phyloP scores from a whole-genome alignment of 108 stramenopile species.

The Nitzschia palea region DNA sequence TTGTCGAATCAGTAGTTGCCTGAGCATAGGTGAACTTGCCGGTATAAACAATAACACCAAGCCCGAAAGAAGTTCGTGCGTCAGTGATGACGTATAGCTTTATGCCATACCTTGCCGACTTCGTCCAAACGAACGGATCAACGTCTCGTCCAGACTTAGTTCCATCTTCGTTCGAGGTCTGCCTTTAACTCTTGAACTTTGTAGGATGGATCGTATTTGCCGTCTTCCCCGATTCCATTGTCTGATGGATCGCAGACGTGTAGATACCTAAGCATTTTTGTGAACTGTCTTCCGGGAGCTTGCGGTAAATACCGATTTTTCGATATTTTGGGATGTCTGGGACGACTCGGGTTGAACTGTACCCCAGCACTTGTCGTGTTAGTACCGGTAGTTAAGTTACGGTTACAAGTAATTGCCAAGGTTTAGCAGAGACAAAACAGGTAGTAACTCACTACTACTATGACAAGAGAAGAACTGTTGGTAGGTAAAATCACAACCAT shows the following conservation, averaged over 20 bases:
- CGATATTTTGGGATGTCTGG: too few relatives aligned
- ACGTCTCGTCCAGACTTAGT: slow-evolving; percentile 2
- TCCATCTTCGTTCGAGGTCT: neutral
- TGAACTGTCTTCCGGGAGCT: neutral
- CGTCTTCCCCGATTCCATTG: neutral
- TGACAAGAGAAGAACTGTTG: too few relatives aligned
- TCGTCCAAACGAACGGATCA: neutral
- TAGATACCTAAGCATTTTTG: neutral
- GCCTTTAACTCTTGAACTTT: neutral
- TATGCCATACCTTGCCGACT: neutral
- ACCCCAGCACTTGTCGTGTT: too few relatives aligned
- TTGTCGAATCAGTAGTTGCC: neutral
- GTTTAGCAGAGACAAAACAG: too few relatives aligned
- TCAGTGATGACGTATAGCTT: slow-evolving; percentile 6
- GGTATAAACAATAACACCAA: too few relatives aligned
- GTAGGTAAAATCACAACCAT: too few relatives aligned
- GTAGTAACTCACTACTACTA: too few relatives aligned
- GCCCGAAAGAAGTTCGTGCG: neutral
- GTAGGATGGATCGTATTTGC: neutral
- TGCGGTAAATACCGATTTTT: too few relatives aligned
- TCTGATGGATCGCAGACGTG: neutral
- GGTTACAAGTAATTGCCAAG: too few relatives aligned
- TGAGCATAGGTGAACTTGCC: too few relatives aligned
- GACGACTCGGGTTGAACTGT: too few relatives aligned
- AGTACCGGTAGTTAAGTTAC: too few relatives aligned